phyloP scores from a whole-genome alignment of 2,329 filamentous ascomycete species.

The Escovopsis sp. region DNA sequence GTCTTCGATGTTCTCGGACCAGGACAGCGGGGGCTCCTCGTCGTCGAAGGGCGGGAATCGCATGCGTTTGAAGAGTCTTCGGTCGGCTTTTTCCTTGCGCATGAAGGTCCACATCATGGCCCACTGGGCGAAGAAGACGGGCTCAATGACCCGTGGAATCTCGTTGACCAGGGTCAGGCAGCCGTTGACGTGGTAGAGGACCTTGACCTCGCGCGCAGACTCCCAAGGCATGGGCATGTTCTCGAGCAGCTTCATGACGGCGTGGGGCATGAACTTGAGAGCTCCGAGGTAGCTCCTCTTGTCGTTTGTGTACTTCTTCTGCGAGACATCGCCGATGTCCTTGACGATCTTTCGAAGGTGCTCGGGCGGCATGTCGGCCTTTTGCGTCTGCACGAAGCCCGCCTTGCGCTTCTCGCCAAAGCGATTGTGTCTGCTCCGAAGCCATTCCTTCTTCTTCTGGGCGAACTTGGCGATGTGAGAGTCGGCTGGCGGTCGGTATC shows the following conservation, averaged over 20 bases:
- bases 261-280: slow-evolving; percentile 98
- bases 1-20: slow-evolving; percentile 98
- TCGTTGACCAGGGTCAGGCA: slow-evolving; percentile 96
- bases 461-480: slow-evolving; percentile 86
- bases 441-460: slow-evolving; percentile 98
- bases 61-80: slow-evolving; percentile 96
- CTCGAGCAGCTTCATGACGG: slow-evolving; percentile 88
- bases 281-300: slow-evolving; percentile 96
- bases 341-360: slow-evolving; percentile 96
- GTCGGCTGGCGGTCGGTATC: slow-evolving; percentile 66
- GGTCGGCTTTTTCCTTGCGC: slow-evolving; percentile 93
- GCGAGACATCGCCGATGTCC: slow-evolving; percentile 96
- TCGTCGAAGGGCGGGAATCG: slow-evolving; percentile 97
- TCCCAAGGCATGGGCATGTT: slow-evolving; percentile 99
- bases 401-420: slow-evolving; percentile 96
- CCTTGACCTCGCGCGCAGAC: slow-evolving; percentile 87
- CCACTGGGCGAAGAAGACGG: slow-evolving; percentile 96
- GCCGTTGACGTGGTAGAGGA: slow-evolving; percentile 95
- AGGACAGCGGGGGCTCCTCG: slow-evolving; percentile 91
- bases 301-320: slow-evolving; percentile 98
- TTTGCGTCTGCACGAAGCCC: slow-evolving; percentile 94
- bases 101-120: slow-evolving; percentile 99
- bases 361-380: slow-evolving; percentile 96
- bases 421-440: slow-evolving; percentile 75
- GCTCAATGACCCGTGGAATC: slow-evolving; percentile 89